phyloP scores from a whole-genome alignment of 2,329 filamentous ascomycete species.

The Colletotrichum agaves region DNA sequence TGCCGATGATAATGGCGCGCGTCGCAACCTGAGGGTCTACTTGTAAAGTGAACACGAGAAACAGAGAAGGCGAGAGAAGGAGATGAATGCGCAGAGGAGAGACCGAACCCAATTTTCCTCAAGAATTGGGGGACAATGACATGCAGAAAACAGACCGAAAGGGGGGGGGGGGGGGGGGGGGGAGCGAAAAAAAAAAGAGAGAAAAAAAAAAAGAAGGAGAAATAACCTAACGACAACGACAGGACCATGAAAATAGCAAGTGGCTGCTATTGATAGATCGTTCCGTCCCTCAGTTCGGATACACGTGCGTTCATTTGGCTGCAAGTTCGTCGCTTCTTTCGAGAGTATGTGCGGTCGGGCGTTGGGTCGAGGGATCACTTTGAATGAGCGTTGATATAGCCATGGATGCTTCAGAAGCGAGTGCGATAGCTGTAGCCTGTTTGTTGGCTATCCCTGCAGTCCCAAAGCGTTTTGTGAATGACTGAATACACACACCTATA shows the following conservation, averaged over 20 bases:
- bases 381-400: slow-evolving; percentile 3
- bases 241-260: not conserved
- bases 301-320: not conserved
- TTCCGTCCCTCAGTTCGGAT: not conserved
- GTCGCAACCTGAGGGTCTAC: not conserved
- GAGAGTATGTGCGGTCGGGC: not conserved
- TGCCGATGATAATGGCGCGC: slow-evolving; percentile 3
- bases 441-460: too few species aligned
- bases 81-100: too few species aligned
- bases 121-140: too few species aligned
- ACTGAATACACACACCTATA: not conserved
- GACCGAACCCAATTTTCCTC: too few species aligned
- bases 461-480: not conserved
- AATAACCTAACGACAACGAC: not conserved
- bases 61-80: not conserved
- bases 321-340: slow-evolving; percentile 3
- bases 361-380: not conserved
- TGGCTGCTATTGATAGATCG: not conserved
- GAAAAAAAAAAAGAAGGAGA: not conserved
- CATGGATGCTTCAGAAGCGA: slow-evolving; percentile 14
- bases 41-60: not conserved
- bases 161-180: too few species aligned
- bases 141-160: too few species aligned
- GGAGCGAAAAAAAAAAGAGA: too few species aligned
- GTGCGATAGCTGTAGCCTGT: not conserved